Evolutionary conservation across 495 filamentous ascomycete genomes (phyloP), one percentile per base, ranked within the genome.

Genomic region (Patellaria atrata): DNA sequence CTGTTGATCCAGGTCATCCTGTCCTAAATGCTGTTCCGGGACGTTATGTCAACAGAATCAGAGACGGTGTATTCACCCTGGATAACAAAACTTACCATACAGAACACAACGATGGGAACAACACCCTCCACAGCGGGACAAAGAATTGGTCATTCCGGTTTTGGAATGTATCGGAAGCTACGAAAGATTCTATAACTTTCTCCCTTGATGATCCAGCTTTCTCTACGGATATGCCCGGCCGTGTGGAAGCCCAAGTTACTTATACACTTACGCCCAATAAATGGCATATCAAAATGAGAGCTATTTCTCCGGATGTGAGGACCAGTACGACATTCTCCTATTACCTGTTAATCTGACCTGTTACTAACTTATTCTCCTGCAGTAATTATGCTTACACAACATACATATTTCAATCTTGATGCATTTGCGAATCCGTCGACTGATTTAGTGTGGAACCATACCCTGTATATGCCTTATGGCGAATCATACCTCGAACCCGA

Each of bases 51-150:
- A 70, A 69, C 43, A 61, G 69, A 33, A 71, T 73, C 42, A 67
- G 66, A 17, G 61, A 67, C 33, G 68, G 56, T 13, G 48, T 39
- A 25, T 73, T 70, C 45, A 62, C 47, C n/a, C 55, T 72, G 34
- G 68, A 67, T 48, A 56, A 55, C 21, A 56, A 54, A 35, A 63
- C 59, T 13, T 70, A 67, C 52, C 27, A 47, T 16, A 67, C 62
- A 2, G 54, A 65, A 36, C 35, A 62, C 33, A 75, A 71, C 39
- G 66, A 71, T 44, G 70, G 70, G 14, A 48, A 45, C 30, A 71
- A 73, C 47, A 73, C 70, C 28, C 60, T 75, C 22, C 70, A 75
- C 55, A 68, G 66, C 35, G 70, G 70, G 6, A 60, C 59, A 17
- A 71, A 73, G 50, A 71, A 71, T 41, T 75, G 70, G 70, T 69